phyloP scores from a whole-genome alignment of 148 eudicot species.

The Cornus controversa region DNA sequence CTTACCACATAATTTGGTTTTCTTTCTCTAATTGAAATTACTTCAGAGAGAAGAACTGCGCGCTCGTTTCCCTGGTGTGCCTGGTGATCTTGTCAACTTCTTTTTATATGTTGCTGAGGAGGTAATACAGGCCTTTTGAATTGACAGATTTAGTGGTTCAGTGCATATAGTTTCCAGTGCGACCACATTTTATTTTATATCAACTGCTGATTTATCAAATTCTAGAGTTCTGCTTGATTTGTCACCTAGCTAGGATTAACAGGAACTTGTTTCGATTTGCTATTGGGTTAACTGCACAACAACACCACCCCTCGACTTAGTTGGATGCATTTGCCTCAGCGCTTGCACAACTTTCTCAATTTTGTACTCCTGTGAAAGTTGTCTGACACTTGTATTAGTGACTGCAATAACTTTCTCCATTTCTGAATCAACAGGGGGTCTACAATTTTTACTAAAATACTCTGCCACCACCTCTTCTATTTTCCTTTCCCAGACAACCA shows the following conservation, averaged over 20 bases:
- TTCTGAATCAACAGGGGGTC: no score
- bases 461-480: no score
- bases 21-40: slow-evolving; percentile 9
- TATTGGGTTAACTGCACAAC: neutral
- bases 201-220: neutral
- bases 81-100: slow-evolving; percentile 98
- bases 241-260: neutral
- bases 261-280: neutral
- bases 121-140: slow-evolving; percentile 40
- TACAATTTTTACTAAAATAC: no score
- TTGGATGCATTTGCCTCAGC: no score
- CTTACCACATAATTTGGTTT: neutral
- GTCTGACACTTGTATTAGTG: no score
- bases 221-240: neutral
- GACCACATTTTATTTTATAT: neutral
- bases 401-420: no score
- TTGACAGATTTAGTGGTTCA: neutral
- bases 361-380: no score
- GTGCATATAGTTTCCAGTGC: neutral
- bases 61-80: slow-evolving; percentile 99
- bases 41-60: slow-evolving; percentile 92
- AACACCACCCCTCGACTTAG: no score
- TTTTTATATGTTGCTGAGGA: slow-evolving; percentile 97
- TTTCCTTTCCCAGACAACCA: no score
- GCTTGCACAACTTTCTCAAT: no score